phyloP scores from a whole-genome alignment of 257 asterid species.

The Avicennia marina region DNA sequence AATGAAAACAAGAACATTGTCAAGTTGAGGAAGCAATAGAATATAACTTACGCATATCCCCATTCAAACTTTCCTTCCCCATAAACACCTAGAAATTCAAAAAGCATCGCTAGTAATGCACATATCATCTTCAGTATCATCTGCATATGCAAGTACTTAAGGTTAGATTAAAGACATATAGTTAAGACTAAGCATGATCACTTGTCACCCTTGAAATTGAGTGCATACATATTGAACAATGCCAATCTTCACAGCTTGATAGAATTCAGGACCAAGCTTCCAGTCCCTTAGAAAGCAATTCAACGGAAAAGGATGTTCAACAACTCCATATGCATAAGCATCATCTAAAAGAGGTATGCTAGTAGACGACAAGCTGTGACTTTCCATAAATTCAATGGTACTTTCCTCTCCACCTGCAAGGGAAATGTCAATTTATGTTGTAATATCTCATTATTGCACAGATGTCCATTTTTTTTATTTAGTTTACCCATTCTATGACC shows the following conservation, averaged over 20 bases:
- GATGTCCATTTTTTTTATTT: too few relatives aligned
- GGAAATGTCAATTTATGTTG: background rate
- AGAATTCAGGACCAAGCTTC: constrained; percentile 88
- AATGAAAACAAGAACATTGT: background rate
- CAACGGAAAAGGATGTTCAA: constrained; percentile 92
- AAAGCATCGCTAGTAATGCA: constrained; percentile 83
- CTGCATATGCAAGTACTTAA: constrained; percentile 37
- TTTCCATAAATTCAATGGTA: constrained; percentile 89
- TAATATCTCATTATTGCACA: too few relatives aligned
- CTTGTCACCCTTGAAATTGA: constrained; percentile 18
- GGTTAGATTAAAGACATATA: constrained; percentile 1
- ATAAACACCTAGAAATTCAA: constrained; percentile 65
- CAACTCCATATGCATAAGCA: constrained; percentile 90
- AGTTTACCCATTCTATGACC: background rate
- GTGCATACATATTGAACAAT: constrained; percentile 86
- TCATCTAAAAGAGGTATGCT: constrained; percentile 84
- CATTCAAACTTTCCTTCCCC: constrained; percentile 98
- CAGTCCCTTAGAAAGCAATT: constrained; percentile 66
- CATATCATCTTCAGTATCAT: constrained; percentile 93
- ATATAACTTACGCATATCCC: constrained; percentile 77
- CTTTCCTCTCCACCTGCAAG: constrained; percentile 85
- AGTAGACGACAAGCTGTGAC: constrained; percentile 50
- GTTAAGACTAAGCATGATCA: constrained; percentile 7
- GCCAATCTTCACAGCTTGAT: constrained; percentile 93
- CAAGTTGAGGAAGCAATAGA: background rate